Conservation (phyloP, 2,329 filamentous ascomycete species). For the Hymenoscyphus albidus region DNA sequence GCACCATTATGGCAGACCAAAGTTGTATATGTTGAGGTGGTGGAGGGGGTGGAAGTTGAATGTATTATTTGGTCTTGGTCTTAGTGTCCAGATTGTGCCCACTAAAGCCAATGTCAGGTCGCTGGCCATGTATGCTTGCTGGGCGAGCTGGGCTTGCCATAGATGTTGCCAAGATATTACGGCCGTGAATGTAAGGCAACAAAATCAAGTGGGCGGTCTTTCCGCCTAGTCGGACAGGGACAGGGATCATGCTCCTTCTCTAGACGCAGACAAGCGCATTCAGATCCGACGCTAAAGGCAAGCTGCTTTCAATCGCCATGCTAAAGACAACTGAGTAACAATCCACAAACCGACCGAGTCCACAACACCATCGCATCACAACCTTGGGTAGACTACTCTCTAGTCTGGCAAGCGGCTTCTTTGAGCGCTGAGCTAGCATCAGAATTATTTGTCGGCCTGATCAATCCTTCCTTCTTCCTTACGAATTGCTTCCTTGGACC, state of each 20-base stretch:
- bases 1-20: conserved; percentile 21
- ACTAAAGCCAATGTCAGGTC: neutral
- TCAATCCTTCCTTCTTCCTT: neutral
- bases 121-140: neutral
- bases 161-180: neutral
- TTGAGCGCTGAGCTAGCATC: neutral
- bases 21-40: conserved; percentile 9
- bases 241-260: neutral
- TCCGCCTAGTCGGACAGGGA: neutral
- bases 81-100: conserved; percentile 14
- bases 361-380: neutral
- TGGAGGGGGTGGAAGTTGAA: conserved; percentile 4
- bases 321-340: neutral
- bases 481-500: neutral
- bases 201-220: no score
- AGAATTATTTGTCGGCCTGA: neutral
- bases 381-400: neutral
- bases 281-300: neutral
- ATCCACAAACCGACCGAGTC: neutral
- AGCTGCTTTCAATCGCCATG: neutral
- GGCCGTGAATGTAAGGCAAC: neutral
- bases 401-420: neutral
- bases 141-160: no score
- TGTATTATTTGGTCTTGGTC: conserved; percentile 14
- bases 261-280: neutral